Evolutionary conservation across 2,329 filamentous ascomycete species (phyloP), one percentile per base, ranked within the genome.

Genomic region (Colletotrichum spinosum): DNA sequence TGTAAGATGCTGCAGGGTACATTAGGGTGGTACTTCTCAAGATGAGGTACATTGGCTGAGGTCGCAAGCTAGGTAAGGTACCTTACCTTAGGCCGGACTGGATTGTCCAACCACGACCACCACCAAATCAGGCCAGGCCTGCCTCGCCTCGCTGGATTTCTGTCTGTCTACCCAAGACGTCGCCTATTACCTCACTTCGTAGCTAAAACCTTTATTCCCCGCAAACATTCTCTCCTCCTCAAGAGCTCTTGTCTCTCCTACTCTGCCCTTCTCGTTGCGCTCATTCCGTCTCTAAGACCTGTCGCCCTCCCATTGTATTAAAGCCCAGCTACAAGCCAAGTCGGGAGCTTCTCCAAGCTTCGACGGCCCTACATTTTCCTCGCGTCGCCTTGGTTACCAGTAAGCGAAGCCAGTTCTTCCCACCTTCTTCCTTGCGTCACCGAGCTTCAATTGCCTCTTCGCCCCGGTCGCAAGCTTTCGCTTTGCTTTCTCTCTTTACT

Each of bases 191-290:
- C 54, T 49, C 53, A 55, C 17, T 55, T 59, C 53, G 49, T 58
- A 67, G 54, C 64, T 67, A 67, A 67, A 67, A 67, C 64, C 64
- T 67, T 55, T 37, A 60, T 65, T 65, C 64, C 64, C 64, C 64
- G 60, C 64, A 64, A 59, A 55, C 64, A 58, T 54, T 60, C 65
- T 37, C 33, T 52, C 54, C 25, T 25, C 38, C 13, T 45, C 37
- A 13, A 55, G 35, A 65, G 49, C 49, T 58, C 37, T 48, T 55
- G 60, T 51, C 49, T 55, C 34, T 39, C 12, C 45, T 65, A 55
- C 42, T 15, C 45, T 49, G 12, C 44, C 38, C 54, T 25, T 51
- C 50, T 50, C 44, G 52, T 58, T 53, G 44, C 42, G 53, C 49
- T 61, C 48, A 5, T 59, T 50, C 44, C 50, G 55, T 46, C 49